Evolutionary conservation across 805 yeast species (phyloP).

Genomic region (Saccharomycopsis fermentans): DNA sequence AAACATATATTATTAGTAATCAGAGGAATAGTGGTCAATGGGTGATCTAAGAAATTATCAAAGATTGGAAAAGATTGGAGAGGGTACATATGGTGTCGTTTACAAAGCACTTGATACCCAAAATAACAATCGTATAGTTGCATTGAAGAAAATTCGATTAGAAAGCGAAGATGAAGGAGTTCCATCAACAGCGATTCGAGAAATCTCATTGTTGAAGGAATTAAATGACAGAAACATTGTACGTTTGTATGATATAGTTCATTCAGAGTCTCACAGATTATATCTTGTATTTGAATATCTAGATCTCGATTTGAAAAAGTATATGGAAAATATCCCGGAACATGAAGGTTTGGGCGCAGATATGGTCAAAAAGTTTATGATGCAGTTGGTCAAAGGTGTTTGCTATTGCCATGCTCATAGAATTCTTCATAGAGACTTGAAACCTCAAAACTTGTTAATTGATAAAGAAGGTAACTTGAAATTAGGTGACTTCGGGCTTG

Average conservation of each 20-base stretch:
- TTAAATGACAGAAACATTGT: slow-evolving; percentile 91
- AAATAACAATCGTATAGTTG: slow-evolving; percentile 89
- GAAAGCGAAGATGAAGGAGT: slow-evolving; percentile 98
- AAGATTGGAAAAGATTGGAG: slow-evolving; percentile 93
- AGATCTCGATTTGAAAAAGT: slow-evolving; percentile 89
- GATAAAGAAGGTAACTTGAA: slow-evolving; percentile 93
- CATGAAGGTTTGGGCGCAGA: slow-evolving; percentile 84
- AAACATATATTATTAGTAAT: too few relatives aligned
- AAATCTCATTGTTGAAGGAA: slow-evolving; percentile 88
- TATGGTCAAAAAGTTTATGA: slow-evolving; percentile 85
- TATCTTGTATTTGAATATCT: slow-evolving; percentile 89
- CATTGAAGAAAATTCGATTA: slow-evolving; percentile 85
- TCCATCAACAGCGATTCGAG: slow-evolving; percentile 96
- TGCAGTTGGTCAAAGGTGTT: slow-evolving; percentile 84
- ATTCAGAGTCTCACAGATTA: slow-evolving; percentile 84
- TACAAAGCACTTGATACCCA: slow-evolving; percentile 87
- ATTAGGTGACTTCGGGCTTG: slow-evolving; percentile 88
- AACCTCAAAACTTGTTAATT: slow-evolving; percentile 91
- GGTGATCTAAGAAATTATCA: slow-evolving; percentile 87
- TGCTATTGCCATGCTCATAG: slow-evolving; percentile 92
- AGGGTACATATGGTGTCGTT: slow-evolving; percentile 97
- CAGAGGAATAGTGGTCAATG: slow-evolving; percentile 31
- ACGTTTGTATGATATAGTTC: slow-evolving; percentile 84
- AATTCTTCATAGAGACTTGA: slow-evolving; percentile 88
- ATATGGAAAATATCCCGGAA: slow-evolving; percentile 91